Conservation (phyloP, 805 yeast genomes). For the Candida germanica region DNA sequence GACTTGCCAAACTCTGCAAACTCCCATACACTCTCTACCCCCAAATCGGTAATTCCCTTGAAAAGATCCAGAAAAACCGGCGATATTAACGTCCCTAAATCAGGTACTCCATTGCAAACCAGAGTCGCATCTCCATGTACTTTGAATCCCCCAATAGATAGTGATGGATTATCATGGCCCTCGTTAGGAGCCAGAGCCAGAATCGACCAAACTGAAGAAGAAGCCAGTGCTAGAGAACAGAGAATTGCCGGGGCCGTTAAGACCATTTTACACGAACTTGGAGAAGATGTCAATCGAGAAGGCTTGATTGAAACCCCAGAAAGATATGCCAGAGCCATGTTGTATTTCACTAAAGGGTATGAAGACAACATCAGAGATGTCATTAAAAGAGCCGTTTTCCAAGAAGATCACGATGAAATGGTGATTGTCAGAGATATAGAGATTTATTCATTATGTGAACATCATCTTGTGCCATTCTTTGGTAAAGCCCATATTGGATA, state of each 20-base stretch:
- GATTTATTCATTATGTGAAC: slow-evolving; percentile 91
- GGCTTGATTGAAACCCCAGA: slow-evolving; percentile 94
- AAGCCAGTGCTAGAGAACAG: slow-evolving; percentile 59
- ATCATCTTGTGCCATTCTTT: slow-evolving; percentile 94
- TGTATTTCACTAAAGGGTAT: slow-evolving; percentile 93
- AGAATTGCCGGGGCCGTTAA: slow-evolving; percentile 85
- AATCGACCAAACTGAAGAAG: slow-evolving; percentile 65
- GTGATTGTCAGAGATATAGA: slow-evolving; percentile 95
- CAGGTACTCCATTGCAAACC: slow-evolving; percentile 61
- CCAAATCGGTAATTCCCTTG: slow-evolving; percentile 19
- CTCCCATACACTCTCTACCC: too few relatives aligned
- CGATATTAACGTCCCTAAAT: slow-evolving; percentile 7
- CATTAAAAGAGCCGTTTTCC: slow-evolving; percentile 91
- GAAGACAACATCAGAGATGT: slow-evolving; percentile 92
- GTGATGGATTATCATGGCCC: slow-evolving; percentile 94
- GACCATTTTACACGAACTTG: slow-evolving; percentile 74
- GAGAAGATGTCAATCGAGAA: slow-evolving; percentile 86
- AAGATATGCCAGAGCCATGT: slow-evolving; percentile 94
- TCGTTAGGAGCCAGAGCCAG: slow-evolving; percentile 78
- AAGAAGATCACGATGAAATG: slow-evolving; percentile 99
- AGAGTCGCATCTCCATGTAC: slow-evolving; percentile 84
- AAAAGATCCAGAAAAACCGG: slow-evolving; percentile 21
- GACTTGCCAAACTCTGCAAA: too few relatives aligned
- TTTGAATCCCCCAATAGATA: slow-evolving; percentile 79
- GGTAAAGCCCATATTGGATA: slow-evolving; percentile 99